Conservation (phyloP, 2,329 filamentous ascomycete genomes). For the Bimuria novae-zelandiae region DNA sequence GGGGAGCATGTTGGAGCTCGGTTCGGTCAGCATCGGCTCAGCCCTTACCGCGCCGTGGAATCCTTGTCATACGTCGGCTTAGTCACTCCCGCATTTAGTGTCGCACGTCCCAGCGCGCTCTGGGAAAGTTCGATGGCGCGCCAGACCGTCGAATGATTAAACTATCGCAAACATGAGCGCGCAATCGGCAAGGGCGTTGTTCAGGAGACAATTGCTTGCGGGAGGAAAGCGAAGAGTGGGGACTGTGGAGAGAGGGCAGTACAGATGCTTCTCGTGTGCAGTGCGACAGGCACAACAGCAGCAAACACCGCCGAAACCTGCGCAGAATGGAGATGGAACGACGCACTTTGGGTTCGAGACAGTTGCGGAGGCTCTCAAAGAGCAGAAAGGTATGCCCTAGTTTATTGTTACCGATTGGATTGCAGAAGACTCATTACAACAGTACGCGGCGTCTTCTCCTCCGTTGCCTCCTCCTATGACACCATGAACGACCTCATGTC, state of each 20-base stretch:
- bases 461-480: constrained; percentile 92
- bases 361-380: constrained; percentile 79
- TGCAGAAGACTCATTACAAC: constrained; percentile 29
- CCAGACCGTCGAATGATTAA: background rate
- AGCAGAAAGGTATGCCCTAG: constrained; percentile 59
- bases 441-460: constrained; percentile 91
- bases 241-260: constrained; percentile 33
- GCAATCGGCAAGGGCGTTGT: constrained; percentile 31
- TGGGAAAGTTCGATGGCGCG: constrained; percentile 21
- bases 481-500: constrained; percentile 99
- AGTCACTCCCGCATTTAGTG: constrained; percentile 17
- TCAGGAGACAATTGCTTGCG: constrained; percentile 40
- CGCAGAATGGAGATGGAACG: constrained; percentile 56
- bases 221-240: constrained; percentile 16
- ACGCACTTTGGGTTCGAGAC: constrained; percentile 94
- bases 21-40: constrained; percentile 39
- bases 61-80: constrained; percentile 13
- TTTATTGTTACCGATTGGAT: background rate
- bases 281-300: constrained; percentile 46
- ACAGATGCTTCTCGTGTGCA: constrained; percentile 59
- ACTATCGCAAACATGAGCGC: constrained; percentile 28
- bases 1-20: constrained; percentile 28
- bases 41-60: background rate
- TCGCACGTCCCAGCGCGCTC: constrained; percentile 36
- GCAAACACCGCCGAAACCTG: constrained; percentile 42